These are phyloP conservation scores for Eucalyptus sp. DNA, from an alignment of 345 rosid genomes.

Conservation along the genomic window DNA sequence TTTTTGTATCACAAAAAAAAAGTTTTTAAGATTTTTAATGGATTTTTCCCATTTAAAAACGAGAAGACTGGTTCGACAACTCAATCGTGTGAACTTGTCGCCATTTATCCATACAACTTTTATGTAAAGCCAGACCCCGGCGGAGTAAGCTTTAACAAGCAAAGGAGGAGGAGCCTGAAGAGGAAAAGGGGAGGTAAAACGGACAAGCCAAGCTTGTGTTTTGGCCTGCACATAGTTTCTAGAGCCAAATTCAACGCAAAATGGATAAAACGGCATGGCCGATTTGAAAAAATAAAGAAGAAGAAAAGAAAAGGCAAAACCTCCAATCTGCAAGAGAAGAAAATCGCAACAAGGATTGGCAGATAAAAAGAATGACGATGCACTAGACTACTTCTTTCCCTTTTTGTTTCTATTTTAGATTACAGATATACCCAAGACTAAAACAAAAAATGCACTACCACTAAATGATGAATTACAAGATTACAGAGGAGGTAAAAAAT, in stretches of 20 bases:
- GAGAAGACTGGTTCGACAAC: neutral
- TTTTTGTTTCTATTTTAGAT: neutral
- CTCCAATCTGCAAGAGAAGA: neutral
- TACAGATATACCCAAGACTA: neutral
- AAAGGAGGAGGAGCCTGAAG: neutral
- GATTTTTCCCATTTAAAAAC: neutral
- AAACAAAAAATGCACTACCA: conserved; percentile 3
- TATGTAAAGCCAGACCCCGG: neutral
- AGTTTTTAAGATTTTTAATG: too few species aligned
- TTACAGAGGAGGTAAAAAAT: neutral
- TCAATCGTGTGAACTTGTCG: neutral
- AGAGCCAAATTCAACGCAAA: neutral
- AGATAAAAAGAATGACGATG: neutral
- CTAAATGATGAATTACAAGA: neutral
- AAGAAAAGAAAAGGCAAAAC: neutral
- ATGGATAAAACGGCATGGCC: neutral
- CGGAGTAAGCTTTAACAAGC: neutral
- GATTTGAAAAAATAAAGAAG: neutral
- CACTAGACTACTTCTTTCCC: neutral
- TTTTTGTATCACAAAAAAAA: too few species aligned
- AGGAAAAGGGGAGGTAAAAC: neutral
- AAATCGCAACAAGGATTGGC: neutral
- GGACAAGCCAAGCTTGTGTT: neutral
- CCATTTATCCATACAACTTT: neutral
- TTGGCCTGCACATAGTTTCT: neutral